Base-by-base conservation (phyloP, 352 stramenopile genomes). In the Phytophthora niederhauseri region DNA sequence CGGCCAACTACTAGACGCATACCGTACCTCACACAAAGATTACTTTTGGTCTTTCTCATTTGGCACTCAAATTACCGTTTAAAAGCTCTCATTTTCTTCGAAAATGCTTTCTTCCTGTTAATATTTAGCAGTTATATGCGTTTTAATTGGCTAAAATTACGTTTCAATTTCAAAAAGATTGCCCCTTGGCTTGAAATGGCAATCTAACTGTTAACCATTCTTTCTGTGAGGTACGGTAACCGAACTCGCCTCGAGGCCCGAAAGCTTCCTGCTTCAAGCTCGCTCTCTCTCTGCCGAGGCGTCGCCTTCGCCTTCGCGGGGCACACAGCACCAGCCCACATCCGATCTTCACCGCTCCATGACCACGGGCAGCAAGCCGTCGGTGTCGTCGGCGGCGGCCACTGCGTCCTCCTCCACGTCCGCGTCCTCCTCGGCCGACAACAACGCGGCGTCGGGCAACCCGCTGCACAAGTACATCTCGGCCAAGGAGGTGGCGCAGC, bases 401-500 rank as follows among this genome's bases (percentile, higher is more conserved):
- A 38, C 52, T 3, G 34, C 57, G 50, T 69, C 51, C 7, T 61
- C 57, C 6, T 53, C 50, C 9, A 34, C 28, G 8, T 34, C 28
- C 6, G 34, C 57, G 50, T 69, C 51, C 0, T 66, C 57, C 15
- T 54, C 58, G 12, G 48, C 24, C 15, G 36, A 59, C 69, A 59
- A 61, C 38, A 73, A 66, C 46, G 38, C 28, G 36, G 22, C 49
- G 15, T 15, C 56, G 1, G 8, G 30, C 30, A 36, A 77, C 43
- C 58, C 77, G 41, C 71, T 92, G 51, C 78, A 83, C 43, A 61
- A 80, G 48, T 91, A 90, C 61, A 80, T 91, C 26, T 81, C 80
- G 46, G 82, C 85, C 36, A 88, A 87, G 58, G 72, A 91, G 31
- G 85, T 91, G 41, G 78, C 81, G n/a, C 85, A 90, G 63, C 80